phyloP scores from a whole-genome alignment of 2,329 filamentous ascomycete genomes.

The Lachnellula arida region DNA sequence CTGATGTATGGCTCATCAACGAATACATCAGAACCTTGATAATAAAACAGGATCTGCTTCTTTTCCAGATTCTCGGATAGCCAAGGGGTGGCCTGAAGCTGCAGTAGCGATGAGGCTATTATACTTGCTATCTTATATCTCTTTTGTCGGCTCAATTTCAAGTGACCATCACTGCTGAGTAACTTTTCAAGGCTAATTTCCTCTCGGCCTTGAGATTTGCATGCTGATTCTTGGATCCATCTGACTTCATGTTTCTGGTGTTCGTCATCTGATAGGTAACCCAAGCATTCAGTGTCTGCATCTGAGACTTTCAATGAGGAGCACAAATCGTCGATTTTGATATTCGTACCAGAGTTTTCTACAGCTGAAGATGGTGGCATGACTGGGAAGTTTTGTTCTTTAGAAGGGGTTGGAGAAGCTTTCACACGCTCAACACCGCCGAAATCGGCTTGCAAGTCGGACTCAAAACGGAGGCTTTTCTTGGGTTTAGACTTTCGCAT shows the following conservation, averaged over 20 bases:
- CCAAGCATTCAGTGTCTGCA: conserved; percentile 3
- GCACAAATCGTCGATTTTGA: conserved; percentile 19
- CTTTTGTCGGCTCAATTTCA: conserved; percentile 15
- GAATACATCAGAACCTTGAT: conserved; percentile 7
- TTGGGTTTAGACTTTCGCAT: neutral
- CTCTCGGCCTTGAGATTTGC: neutral
- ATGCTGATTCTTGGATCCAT: neutral
- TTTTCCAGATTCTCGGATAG: conserved; percentile 19
- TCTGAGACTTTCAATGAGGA: conserved; percentile 1
- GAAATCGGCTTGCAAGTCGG: neutral
- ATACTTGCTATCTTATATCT: conserved; percentile 22
- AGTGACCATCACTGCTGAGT: conserved; percentile 1
- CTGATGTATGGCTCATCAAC: conserved; percentile 20
- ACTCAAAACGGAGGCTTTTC: conserved; percentile 6
- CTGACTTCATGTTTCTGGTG: conserved; percentile 8
- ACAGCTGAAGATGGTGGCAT: too few relatives aligned
- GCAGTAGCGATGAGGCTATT: conserved; percentile 21
- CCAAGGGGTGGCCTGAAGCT: conserved; percentile 26
- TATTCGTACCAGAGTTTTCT: neutral
- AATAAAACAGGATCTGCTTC: conserved; percentile 22
- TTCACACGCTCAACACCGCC: neutral
- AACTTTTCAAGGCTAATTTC: conserved; percentile 18
- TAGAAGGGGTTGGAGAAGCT: neutral
- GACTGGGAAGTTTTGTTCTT: neutral
- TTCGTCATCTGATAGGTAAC: conserved; percentile 17